Evolutionary conservation across 2,329 filamentous ascomycete species (phyloP), one percentile per base, ranked within the genome.

Genomic region (Mollisiaceae sp.): DNA sequence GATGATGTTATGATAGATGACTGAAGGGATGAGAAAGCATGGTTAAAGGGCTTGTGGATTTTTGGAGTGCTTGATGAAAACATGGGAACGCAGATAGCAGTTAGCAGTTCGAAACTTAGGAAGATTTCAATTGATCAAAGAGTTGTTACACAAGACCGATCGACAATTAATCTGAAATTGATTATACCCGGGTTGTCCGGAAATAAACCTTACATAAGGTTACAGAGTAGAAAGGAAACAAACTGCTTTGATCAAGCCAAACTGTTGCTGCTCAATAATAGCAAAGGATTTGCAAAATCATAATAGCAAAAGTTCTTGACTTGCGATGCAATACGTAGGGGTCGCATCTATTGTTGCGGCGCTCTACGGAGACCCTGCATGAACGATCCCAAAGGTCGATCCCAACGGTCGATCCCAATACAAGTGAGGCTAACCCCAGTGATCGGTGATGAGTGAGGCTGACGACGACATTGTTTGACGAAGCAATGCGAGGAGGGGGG

Each of bases 341-440:
- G 11, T 43, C n/a, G 41, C 27, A 32, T 32, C 27, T 18, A n/a
- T 43, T 18, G 41, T 43, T 15, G 15, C n/a, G 41, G 45, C 45
- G 45, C n/a, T 50, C 45, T 11, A 50, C 22, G 45, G 45, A n/a
- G 22, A 41, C 38, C 50, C 47, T 12, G 50, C 24, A 54, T 54
- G 50, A 54, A 15, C 50, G 50, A 18, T 8, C 6, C 50, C 50
- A 24, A 47, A 32, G 43, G n/a, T n/a, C n/a, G n/a, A n/a, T n/a
- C n/a, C n/a, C n/a, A n/a, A n/a, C n/a, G n/a, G n/a, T n/a, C n/a
- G n/a, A n/a, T n/a, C n/a, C n/a, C n/a, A n/a, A n/a, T 22, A 52
- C 47, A 11, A 52, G 22, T 52, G 47, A 52, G 47, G 50, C 50
- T 54, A 24, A 50, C 50, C 32, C 50, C 50, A 54, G 32, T 32